These are phyloP conservation scores for Bathelium albidoporum DNA, from an alignment of 495 filamentous ascomycete genomes.

Conservation along the genomic window DNA sequence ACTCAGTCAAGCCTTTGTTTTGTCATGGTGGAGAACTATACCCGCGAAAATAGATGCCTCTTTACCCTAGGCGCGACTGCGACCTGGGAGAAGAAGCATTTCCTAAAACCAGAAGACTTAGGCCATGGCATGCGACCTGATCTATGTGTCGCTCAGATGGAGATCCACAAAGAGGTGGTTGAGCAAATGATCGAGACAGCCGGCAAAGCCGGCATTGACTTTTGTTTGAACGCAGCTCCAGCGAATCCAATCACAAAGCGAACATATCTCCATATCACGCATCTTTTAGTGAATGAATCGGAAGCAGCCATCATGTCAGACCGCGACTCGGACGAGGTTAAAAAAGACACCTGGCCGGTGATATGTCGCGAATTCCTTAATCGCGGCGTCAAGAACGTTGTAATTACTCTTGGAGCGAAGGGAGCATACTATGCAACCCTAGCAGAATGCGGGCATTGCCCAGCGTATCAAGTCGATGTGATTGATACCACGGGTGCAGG, in stretches of 20 bases:
- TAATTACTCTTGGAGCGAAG: constrained; percentile 73
- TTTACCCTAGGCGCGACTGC: constrained; percentile 71
- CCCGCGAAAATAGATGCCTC: constrained; percentile 81
- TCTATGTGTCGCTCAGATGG: constrained; percentile 66
- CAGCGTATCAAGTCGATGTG: background rate
- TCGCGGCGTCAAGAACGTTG: constrained; percentile 60
- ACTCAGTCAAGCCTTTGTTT: constrained; percentile 68
- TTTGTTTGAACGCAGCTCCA: constrained; percentile 72
- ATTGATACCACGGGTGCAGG: constrained; percentile 85
- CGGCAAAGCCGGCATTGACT: constrained; percentile 39
- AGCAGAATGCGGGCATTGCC: constrained; percentile 13
- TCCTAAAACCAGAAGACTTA: constrained; percentile 29
- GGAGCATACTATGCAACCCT: constrained; percentile 51
- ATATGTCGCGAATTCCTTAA: constrained; percentile 50
- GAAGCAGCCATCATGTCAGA: constrained; percentile 67
- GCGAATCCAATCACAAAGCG: constrained; percentile 49
- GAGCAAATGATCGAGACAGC: constrained; percentile 24
- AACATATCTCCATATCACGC: constrained; percentile 59
- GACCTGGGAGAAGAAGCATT: constrained; percentile 19
- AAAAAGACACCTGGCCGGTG: constrained; percentile 32
- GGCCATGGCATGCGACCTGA: background rate
- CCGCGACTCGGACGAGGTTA: constrained; percentile 37
- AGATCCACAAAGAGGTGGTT: constrained; percentile 67
- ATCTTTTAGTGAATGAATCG: constrained; percentile 83
- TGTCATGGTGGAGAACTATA: constrained; percentile 71